Base-by-base conservation (phyloP, 1,139 yeast genomes). In the Zygosaccharomyces sapae region DNA sequence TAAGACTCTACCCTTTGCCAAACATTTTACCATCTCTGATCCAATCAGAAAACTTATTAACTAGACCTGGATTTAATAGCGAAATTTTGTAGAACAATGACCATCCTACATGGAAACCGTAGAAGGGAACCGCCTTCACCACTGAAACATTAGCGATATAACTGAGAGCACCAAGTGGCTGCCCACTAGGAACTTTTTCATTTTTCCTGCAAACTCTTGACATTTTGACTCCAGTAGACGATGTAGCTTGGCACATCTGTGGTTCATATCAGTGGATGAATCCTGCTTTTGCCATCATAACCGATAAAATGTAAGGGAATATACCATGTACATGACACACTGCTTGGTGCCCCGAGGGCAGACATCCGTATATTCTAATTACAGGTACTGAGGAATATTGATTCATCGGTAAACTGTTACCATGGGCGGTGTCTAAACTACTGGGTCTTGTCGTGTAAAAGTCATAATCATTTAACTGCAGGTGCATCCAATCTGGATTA, bases 301-400 rank as follows among this genome's bases (percentile, higher is more conserved):
- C 79, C 80, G 2, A 90, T 71, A 59, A 77, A 5, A 92, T 57
- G 60, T 92, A 92, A 0, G 97, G 98, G 55, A 74, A 86, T 20
- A 79, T 79, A 45, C 94, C 92, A 68, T 90, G 97, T 8, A 94
- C 71, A 63, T 92, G 97, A 1, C 86, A 73, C 12, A 80, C 61
- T 18, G 76, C 71, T 22, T 76, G 75, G 55, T 77, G 79, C 0
- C 84, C 86, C 0, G 76, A 69, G 0, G 72, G 72, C 0, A 81
- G 55, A 10, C 79, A 74, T 0, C 97, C 97, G 65, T 81, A 92
- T 0, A 92, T 68, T 43, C 98, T 70, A 1, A 89, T 69, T 0
- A 88, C 71, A 0, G 97, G 97, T 0, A 85, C 90, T 39, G 75
- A 79, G 2, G 67, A 55, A 12, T 71, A 77, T 10, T 59, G 57